Conservation (phyloP, 2,329 filamentous ascomycete species). For the Cladosporium sp. region DNA sequence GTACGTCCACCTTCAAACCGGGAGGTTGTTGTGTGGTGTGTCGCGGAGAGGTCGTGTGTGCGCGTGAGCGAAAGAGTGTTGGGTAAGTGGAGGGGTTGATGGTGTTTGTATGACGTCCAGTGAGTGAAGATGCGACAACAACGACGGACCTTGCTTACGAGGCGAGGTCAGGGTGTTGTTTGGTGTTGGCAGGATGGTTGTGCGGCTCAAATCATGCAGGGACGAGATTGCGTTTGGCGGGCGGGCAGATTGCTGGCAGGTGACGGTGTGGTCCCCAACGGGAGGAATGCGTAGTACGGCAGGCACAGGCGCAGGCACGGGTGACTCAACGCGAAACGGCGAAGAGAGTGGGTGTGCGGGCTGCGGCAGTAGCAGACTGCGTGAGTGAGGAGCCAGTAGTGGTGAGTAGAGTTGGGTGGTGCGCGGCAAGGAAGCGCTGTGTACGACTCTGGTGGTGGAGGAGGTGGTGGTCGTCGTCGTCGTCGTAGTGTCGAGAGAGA, state of each 20-base stretch:
- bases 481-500: no score
- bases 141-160: conserved; percentile 12
- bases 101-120: conserved; percentile 9
- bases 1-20: conserved; percentile 13
- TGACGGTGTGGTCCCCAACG: conserved; percentile 11
- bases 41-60: neutral
- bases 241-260: conserved; percentile 8
- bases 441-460: neutral
- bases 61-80: neutral
- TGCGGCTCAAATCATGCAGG: conserved; percentile 13
- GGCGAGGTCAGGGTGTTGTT: neutral
- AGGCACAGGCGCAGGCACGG: conserved; percentile 5
- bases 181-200: neutral
- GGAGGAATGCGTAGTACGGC: conserved; percentile 8
- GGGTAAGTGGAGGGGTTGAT: no score
- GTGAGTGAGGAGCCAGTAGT: no score
- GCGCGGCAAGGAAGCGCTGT: conserved; percentile 13
- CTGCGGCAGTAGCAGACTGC: conserved; percentile 1
- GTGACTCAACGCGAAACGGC: conserved; percentile 12
- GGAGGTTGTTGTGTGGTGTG: conserved; percentile 1
- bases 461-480: neutral
- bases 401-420: neutral
- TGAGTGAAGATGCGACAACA: conserved; percentile 7
- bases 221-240: conserved; percentile 6
- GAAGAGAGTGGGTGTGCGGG: conserved; percentile 11